These are phyloP conservation scores for Fusarium duplospermum DNA, from an alignment of 2,329 filamentous ascomycete genomes.

Conservation along the genomic window DNA sequence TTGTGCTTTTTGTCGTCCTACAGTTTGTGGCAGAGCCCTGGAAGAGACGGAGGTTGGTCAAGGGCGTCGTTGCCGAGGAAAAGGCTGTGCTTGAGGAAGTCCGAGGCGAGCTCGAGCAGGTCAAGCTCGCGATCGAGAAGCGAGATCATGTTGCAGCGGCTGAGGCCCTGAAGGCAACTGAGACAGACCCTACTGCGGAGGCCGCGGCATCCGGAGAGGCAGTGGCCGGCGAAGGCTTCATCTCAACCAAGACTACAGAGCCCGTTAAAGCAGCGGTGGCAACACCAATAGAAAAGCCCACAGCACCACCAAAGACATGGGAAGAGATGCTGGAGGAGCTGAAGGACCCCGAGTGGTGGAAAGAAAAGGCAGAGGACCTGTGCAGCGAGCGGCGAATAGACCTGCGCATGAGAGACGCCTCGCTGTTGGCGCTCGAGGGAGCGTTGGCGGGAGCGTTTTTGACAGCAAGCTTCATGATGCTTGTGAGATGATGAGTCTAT, in stretches of 20 bases:
- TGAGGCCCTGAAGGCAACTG: constrained; percentile 19
- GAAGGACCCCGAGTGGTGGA: constrained; percentile 59
- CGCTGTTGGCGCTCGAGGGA: constrained; percentile 75
- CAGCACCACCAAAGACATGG: constrained; percentile 50
- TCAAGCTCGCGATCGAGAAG: constrained; percentile 46
- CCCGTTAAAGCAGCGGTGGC: constrained; percentile 18
- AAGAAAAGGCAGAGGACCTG: constrained; percentile 65
- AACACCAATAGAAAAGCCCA: constrained; percentile 1
- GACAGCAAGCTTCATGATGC: constrained; percentile 64
- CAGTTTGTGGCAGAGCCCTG: constrained; percentile 94
- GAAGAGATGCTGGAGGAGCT: constrained; percentile 57
- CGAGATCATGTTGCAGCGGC: constrained; percentile 35
- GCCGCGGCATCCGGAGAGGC: constrained; percentile 16
- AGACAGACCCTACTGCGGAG: constrained; percentile 7
- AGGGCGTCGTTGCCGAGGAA: constrained; percentile 84
- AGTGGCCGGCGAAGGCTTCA: neutral
- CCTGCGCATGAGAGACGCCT: constrained; percentile 76
- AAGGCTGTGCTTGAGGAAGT: constrained; percentile 67
- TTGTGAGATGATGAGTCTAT: constrained; percentile 47
- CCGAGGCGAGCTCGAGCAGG: constrained; percentile 53
- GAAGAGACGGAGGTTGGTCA: constrained; percentile 83
- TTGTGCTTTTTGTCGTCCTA: constrained; percentile 86
- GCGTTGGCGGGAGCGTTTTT: constrained; percentile 73
- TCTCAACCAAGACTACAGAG: constrained; percentile 3
- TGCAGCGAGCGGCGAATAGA: constrained; percentile 73